A percentile compares a stretch with the other conserved stretches of the same genome.
phyloP scores from a whole-genome alignment of 2,329 filamentous ascomycete species.

The Xylaria sp. region DNA sequence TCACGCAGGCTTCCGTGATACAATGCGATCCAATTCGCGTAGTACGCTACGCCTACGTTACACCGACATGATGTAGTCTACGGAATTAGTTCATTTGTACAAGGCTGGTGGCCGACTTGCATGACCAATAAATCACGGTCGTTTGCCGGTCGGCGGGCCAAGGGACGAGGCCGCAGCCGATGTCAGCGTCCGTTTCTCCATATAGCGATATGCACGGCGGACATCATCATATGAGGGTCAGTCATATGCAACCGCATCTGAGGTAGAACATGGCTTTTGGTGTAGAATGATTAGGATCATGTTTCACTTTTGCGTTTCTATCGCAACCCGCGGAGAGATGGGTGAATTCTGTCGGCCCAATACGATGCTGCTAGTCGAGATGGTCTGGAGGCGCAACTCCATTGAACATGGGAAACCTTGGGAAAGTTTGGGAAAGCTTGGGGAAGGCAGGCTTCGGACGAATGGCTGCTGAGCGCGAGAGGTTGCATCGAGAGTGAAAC shows the following conservation, averaged over 20 bases:
- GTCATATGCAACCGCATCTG: conserved; percentile 25
- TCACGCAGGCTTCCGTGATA: conserved; percentile 39
- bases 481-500: conserved; percentile 17
- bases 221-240: conserved; percentile 21
- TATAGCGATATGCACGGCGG: conserved; percentile 34
- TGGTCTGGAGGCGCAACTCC: conserved; percentile 9
- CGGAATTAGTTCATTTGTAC: conserved; percentile 43
- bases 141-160: conserved; percentile 47
- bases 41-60: conserved; percentile 35
- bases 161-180: conserved; percentile 46
- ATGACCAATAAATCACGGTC: conserved; percentile 45
- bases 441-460: conserved; percentile 18
- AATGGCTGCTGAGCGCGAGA: conserved; percentile 19
- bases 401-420: conserved; percentile 23
- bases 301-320: conserved; percentile 18
- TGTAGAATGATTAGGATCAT: conserved; percentile 19
- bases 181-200: conserved; percentile 37
- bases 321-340: conserved; percentile 7
- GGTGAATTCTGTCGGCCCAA: conserved; percentile 14
- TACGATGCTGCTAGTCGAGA: conserved; percentile 4
- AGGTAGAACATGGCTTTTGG: conserved; percentile 23
- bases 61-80: conserved; percentile 38
- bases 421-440: conserved; percentile 5
- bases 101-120: conserved; percentile 46
- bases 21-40: conserved; percentile 35